Evolutionary conservation across 2,329 filamentous ascomycete genomes (phyloP), one percentile per base, ranked within the genome.

Genomic region (Colletotrichum sp.): DNA sequence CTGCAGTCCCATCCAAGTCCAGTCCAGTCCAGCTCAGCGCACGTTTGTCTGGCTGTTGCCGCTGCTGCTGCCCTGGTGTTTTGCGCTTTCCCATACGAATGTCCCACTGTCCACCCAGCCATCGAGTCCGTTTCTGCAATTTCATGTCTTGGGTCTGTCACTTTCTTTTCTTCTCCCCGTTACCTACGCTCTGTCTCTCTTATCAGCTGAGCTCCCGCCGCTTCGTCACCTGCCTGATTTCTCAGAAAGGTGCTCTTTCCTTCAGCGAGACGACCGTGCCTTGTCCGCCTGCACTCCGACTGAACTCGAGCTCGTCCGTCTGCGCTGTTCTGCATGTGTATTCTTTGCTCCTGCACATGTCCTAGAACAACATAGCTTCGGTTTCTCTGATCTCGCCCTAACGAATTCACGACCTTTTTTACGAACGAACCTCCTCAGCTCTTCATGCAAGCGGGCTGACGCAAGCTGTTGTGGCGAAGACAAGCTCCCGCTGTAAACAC

Each of bases 391-490:
- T 21, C 67, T 32, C 57, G 26, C n/a, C 72, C 60, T 65, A 66
- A 52, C 63, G 38, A 66, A 26, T 36, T 64, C 21, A 60, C 43
- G 34, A 74, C 26, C 43, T 24, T 63, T 26, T 43, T 64, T 18
- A 28, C 36, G 30, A 71, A 52, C 43, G 43, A 52, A 21, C 43
- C 28, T 28, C 13, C 38, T 67, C 69, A 48, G 38, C 63, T 67
- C 63, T 63, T 9, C 63, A 57, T 75, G 69, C 61, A 72, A 64
- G 36, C 38, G 55, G n/a, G 63, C 69, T 72, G 73, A 67, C 73
- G 69, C 73, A 72, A 72, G 69, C 63, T 75, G 24, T 67, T 67
- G 73, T 72, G 73, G 73, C 69, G 63, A 75, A 72, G 73, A 72
- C 63, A n/a, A 63, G 32, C 69, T 72, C 16, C 63, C 30, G 38